Evolutionary conservation across 441 rosid genomes (phyloP).

Genomic region (Mallotus japonicus): DNA sequence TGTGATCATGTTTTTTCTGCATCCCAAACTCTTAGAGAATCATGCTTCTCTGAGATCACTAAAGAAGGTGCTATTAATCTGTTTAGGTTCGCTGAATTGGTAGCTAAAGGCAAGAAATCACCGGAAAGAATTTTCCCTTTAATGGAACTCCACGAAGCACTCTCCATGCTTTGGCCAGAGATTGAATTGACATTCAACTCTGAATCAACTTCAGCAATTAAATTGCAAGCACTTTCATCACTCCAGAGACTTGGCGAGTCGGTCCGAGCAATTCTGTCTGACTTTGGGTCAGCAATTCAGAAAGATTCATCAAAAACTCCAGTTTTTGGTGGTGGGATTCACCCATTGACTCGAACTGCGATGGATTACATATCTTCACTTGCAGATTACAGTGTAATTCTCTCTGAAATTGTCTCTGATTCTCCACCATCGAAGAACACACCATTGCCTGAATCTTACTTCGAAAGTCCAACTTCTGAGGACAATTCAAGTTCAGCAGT

Average conservation of each 20-base stretch:
- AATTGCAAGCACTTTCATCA: constrained; percentile 48
- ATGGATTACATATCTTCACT: constrained; percentile 68
- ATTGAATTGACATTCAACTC: constrained; percentile 54
- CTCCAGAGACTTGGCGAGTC: constrained; percentile 50
- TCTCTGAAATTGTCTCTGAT: constrained; percentile 50
- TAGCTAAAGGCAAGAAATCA: constrained; percentile 53
- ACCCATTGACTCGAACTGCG: constrained; percentile 64
- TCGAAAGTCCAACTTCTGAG: constrained; percentile 29
- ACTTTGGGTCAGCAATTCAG: constrained; percentile 56
- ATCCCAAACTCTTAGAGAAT: constrained; percentile 36
- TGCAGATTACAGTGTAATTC: constrained; percentile 54
- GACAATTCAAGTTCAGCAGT: constrained; percentile 37
- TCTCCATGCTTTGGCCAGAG: constrained; percentile 47
- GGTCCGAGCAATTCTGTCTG: constrained; percentile 45
- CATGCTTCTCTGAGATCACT: constrained; percentile 58
- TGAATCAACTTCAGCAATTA: constrained; percentile 45
- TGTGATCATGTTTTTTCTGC: constrained; percentile 61
- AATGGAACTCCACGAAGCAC: constrained; percentile 57
- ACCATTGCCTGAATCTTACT: constrained; percentile 50
- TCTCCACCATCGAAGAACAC: constrained; percentile 31
- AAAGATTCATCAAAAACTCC: constrained; percentile 59
- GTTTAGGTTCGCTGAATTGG: constrained; percentile 53
- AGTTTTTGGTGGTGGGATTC: constrained; percentile 67
- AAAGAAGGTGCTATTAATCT: constrained; percentile 51
- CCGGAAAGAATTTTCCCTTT: constrained; percentile 59